Evolutionary conservation across 225 moss, liverwort and hornwort genomes (phyloP).

Genomic region (Asterella californica): DNA sequence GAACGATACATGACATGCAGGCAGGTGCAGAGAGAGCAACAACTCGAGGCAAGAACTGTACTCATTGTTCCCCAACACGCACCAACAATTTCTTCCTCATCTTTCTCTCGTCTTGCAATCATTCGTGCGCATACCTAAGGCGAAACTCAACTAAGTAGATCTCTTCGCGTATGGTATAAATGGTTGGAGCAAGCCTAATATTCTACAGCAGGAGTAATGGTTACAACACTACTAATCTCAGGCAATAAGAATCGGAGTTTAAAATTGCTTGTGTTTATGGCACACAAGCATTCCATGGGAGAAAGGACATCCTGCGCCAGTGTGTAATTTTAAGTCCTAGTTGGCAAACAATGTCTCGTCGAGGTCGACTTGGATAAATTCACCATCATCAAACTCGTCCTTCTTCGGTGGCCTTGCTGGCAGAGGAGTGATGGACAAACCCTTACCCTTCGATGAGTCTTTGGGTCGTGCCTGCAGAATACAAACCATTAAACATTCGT

Average conservation of each 20-base stretch:
- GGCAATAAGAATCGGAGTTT: background rate
- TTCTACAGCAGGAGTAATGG: background rate
- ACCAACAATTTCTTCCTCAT: background rate
- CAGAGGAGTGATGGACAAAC: conserved; percentile 62
- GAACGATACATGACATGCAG: too few species aligned
- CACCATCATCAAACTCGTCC: conserved; percentile 53
- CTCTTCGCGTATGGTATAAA: background rate
- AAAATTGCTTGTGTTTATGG: too few species aligned
- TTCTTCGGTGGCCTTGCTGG: conserved; percentile 85
- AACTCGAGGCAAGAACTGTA: too few species aligned
- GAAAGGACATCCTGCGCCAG: background rate
- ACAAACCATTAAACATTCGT: background rate
- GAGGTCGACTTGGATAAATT: conserved; percentile 87
- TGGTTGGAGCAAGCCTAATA: conserved; percentile 12
- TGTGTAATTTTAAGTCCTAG: conserved; percentile 15
- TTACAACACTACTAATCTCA: conserved; percentile 3
- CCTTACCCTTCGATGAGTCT: conserved; percentile 65
- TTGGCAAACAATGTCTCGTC: conserved; percentile 69
- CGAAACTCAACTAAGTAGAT: background rate
- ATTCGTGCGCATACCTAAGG: background rate
- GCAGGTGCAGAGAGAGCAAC: too few species aligned
- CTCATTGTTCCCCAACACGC: too few species aligned
- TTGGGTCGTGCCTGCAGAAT: conserved; percentile 60
- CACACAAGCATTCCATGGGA: background rate
- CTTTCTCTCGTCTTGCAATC: background rate